Evolutionary conservation across 192 early-diverging fungal genomes (phyloP), one percentile per base, ranked within the genome.

Genomic region (Podila minutissima): DNA sequence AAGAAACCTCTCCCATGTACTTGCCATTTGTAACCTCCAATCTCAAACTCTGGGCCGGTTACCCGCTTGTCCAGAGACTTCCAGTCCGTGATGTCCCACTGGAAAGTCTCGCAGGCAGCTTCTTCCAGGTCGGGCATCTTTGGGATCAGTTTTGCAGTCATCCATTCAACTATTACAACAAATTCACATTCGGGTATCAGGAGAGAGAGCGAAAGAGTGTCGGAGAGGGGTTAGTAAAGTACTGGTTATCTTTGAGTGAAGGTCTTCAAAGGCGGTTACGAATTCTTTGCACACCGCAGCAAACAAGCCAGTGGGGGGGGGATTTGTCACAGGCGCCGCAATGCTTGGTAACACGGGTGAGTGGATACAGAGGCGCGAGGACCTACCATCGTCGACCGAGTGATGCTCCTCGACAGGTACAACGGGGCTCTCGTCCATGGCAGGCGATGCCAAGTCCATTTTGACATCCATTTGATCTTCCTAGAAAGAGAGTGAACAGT

Each of bases 31-130:
- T 76, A 78, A 22, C 83, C 83, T 10, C 85, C 85, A 60, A 74
- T 76, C 70, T 77, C 79, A 73, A 86, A 86, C 67, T 84, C 85
- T 26, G 85, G 85, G 33, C 85, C 83, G 24, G 83, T 86, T 24
- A 86, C 70, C 57, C 85, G 65, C 58, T 71, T 83, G 48, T 84
- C 85, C 28, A 86, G 59, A 37, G 50, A 9, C 15, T 66, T 66
- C 83, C 83, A 86, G 55, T 74, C 76, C 26, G 59, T 71, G 29
- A 86, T 75, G 19, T 77, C 33, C 85, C 85, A 86, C 49, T 77
- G 83, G 48, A 77, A 83, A 28, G 66, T 84, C 55, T 75, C 66
- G 51, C 70, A 78, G 51, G 81, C 70, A 28, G 65, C 68, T 15
- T 86, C 85, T 59, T 84, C 83, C 31, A 84, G 53, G 58, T 86